Conservation (phyloP, 140 eudicot genomes). For the Oenanthe javanica region DNA sequence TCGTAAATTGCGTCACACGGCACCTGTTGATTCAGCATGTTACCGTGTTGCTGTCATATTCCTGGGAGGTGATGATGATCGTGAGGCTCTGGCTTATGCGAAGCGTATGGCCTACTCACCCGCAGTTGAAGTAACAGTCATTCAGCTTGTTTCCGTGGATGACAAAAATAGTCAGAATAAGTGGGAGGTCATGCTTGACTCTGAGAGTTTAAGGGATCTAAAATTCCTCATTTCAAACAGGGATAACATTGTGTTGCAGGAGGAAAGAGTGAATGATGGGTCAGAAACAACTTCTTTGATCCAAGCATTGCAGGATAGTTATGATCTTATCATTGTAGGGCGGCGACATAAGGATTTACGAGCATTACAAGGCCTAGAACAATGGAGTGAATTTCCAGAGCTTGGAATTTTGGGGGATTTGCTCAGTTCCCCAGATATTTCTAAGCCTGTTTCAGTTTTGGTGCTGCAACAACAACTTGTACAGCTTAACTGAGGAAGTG, state of each 20-base stretch:
- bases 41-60: constrained; percentile 25
- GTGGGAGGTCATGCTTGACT: constrained; percentile 39
- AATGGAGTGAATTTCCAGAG: constrained; percentile 39
- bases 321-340: constrained; percentile 32
- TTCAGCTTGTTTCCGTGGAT: constrained; percentile 19
- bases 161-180: constrained; percentile 9
- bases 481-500: not conserved
- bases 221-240: not conserved
- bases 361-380: constrained; percentile 28
- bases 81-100: constrained; percentile 34
- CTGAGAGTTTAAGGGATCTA: constrained; percentile 26
- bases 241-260: constrained; percentile 20
- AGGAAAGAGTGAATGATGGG: constrained; percentile 35
- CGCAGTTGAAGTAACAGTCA: constrained; percentile 18
- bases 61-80: constrained; percentile 37
- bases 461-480: constrained; percentile 41
- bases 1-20: constrained; percentile 16
- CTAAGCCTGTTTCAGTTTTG: constrained; percentile 31
- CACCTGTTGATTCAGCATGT: not conserved
- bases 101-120: constrained; percentile 28
- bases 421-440: constrained; percentile 27
- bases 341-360: constrained; percentile 26
- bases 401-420: constrained; percentile 39
- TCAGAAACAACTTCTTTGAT: constrained; percentile 25
- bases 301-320: constrained; percentile 29